Evolutionary conservation across 768 basidiomycete genomes (phyloP), one percentile per base, ranked within the genome.

Genomic region (Hypsizygus marmoreus): DNA sequence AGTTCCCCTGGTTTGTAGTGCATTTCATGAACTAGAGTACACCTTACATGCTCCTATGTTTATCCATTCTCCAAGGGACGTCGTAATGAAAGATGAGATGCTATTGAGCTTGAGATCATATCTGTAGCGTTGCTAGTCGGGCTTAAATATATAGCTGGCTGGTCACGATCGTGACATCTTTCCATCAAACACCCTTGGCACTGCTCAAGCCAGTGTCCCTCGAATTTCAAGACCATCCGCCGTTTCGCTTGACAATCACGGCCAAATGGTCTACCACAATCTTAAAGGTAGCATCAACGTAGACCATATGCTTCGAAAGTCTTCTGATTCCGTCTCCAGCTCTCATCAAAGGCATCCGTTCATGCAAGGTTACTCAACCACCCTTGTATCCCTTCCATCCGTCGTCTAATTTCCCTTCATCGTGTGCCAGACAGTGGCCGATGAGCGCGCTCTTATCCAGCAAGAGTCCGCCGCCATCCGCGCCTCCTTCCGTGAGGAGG

Each of bases 381-480:
- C 49, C 35, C 44, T 37, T 35, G 45, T 20, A 43, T 40, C 25
- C 45, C 43, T 30, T 42, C 29, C 39, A 45, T 45, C 41, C 49
- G 40, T 52, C 47, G 50, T 61, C 45, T 59, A 35, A 49, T 52
- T 32, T 38, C 31, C 40, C 45, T 57, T 55, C 33, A 24, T 50
- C 65, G 56, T 67, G 49, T 52, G 19, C 25, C 59, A 94, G 95
- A 99, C 97, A 38, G 86, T 98, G 44, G 97, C 97, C 51, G 97
- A 99, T 75, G 97, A 99, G 71, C 91, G 95, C 46, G 84, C 86
- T 45, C 85, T 97, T 58, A 95, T 98, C 63, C 90, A 95, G 64
- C 94, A 97, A 65, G 95, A 98, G 73, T 94, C 91, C 1, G 95
- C 95, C 9, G 91, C 94, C 8, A 97, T 98, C 57, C 84, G 97